phyloP scores from a whole-genome alignment of 192 early-diverging fungal species.

The Rhizophlyctis rosea region DNA sequence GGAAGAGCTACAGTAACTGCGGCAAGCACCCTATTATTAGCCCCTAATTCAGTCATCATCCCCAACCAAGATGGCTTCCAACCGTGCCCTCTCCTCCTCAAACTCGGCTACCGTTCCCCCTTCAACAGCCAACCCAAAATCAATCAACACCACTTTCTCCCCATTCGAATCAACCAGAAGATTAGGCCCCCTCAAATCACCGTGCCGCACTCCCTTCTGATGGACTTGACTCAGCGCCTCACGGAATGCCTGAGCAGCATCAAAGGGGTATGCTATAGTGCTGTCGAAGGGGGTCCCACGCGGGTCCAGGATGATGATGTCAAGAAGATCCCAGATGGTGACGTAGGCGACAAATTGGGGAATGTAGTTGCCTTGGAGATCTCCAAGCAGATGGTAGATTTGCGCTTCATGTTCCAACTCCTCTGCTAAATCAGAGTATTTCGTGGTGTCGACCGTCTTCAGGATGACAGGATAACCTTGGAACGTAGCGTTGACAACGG shows the following conservation, averaged over 20 bases:
- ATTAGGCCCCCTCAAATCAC: conserved; percentile 4
- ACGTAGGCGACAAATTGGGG: background rate
- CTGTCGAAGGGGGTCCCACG: background rate
- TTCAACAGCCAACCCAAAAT: background rate
- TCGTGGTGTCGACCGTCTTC: conserved; percentile 1
- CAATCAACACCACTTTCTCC: conserved; percentile 10
- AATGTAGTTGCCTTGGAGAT: background rate
- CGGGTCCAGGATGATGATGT: background rate
- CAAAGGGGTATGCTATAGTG: background rate
- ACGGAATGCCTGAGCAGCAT: background rate
- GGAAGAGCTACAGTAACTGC: too few species aligned
- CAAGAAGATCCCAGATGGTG: conserved; percentile 2
- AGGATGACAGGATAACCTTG: background rate
- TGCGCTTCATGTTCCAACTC: background rate
- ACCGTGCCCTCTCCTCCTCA: background rate
- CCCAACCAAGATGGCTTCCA: too few species aligned
- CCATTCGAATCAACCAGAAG: background rate
- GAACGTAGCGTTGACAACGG: background rate
- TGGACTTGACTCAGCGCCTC: background rate
- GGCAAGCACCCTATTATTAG: too few species aligned
- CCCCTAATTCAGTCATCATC: too few species aligned
- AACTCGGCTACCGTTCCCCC: background rate
- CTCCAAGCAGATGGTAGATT: background rate
- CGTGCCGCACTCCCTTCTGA: conserved; percentile 5
- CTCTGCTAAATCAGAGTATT: background rate